Evolutionary conservation across 2,329 filamentous ascomycete genomes (phyloP).

Genomic region (Colletotrichum karsti): DNA sequence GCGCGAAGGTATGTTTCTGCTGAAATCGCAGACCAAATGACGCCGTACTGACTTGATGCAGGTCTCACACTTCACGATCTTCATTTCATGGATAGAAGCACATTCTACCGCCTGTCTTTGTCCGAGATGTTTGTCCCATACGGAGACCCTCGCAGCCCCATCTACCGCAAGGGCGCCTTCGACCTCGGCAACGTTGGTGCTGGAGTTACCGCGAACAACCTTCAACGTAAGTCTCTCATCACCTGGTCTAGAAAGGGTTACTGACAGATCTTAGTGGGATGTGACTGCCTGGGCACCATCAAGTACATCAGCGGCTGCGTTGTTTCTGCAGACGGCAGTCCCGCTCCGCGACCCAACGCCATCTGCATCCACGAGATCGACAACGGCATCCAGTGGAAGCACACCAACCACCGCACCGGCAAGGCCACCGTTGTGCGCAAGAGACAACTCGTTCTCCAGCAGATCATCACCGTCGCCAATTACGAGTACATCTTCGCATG

Average conservation of each 20-base stretch:
- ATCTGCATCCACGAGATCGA: slow-evolving; percentile 83
- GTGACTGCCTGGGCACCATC: slow-evolving; percentile 53
- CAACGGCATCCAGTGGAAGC: slow-evolving; percentile 78
- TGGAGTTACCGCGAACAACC: slow-evolving; percentile 71
- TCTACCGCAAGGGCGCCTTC: slow-evolving; percentile 72
- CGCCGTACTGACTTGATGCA: not conserved
- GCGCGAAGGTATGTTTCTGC: slow-evolving; percentile 51
- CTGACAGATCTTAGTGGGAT: not conserved
- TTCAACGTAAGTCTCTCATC: slow-evolving; percentile 35
- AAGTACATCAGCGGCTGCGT: slow-evolving; percentile 63
- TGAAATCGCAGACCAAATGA: not conserved
- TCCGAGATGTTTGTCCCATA: slow-evolving; percentile 74
- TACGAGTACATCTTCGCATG: slow-evolving; percentile 58
- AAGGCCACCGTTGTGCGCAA: slow-evolving; percentile 62
- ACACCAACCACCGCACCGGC: slow-evolving; percentile 76
- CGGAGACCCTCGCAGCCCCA: slow-evolving; percentile 69
- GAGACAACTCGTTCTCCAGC: slow-evolving; percentile 67
- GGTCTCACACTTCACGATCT: slow-evolving; percentile 61
- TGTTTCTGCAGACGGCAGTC: slow-evolving; percentile 70
- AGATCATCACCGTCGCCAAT: slow-evolving; percentile 69
- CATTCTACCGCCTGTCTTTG: slow-evolving; percentile 68
- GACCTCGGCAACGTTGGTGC: slow-evolving; percentile 74
- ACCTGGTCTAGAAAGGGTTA: fast-evolving
- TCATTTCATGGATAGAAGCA: slow-evolving; percentile 66
- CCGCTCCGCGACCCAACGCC: slow-evolving; percentile 70